A percentile compares a stretch with the other conserved stretches of the same genome.
Evolutionary conservation across 805 yeast genomes (phyloP).

Genomic region (Nakazawaea ernobii): DNA sequence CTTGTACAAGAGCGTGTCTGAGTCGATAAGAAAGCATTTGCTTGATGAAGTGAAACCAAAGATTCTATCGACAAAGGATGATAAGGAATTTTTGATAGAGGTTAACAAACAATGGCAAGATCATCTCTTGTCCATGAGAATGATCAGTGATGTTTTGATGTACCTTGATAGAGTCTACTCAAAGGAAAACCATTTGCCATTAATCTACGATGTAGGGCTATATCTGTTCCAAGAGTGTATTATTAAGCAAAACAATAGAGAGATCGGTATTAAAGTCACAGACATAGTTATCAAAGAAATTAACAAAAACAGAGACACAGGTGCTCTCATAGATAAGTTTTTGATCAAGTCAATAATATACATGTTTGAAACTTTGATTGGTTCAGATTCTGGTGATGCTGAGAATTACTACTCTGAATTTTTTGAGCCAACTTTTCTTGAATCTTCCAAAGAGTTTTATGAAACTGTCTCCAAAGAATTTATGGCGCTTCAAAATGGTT

Average conservation of each 20-base stretch:
- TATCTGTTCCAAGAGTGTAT: conserved; percentile 58
- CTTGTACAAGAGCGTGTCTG: conserved; percentile 56
- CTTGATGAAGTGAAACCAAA: conserved; percentile 19
- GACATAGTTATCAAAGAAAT: conserved; percentile 49
- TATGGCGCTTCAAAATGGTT: conserved; percentile 39
- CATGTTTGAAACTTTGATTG: conserved; percentile 61
- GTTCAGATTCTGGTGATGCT: conserved; percentile 26
- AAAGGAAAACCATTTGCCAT: conserved; percentile 54
- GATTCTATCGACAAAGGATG: conserved; percentile 13
- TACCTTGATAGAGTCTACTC: conserved; percentile 84
- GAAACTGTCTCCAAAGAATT: conserved; percentile 37
- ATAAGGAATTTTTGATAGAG: conserved; percentile 24
- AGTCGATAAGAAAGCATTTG: conserved; percentile 43
- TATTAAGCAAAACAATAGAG: conserved; percentile 41
- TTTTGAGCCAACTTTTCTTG: conserved; percentile 63
- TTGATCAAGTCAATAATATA: conserved; percentile 54
- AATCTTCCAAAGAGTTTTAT: conserved; percentile 53
- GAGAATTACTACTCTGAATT: conserved; percentile 58
- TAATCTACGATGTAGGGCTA: conserved; percentile 71
- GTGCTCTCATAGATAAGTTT: conserved; percentile 50
- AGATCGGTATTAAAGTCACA: conserved; percentile 47
- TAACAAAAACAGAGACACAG: conserved; percentile 46
- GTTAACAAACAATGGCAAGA: conserved; percentile 57
- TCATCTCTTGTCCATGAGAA: conserved; percentile 65
- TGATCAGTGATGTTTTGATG: conserved; percentile 80